Conservation (phyloP, 2,329 filamentous ascomycete genomes). For the Pseudogymnoascus pannorum region DNA sequence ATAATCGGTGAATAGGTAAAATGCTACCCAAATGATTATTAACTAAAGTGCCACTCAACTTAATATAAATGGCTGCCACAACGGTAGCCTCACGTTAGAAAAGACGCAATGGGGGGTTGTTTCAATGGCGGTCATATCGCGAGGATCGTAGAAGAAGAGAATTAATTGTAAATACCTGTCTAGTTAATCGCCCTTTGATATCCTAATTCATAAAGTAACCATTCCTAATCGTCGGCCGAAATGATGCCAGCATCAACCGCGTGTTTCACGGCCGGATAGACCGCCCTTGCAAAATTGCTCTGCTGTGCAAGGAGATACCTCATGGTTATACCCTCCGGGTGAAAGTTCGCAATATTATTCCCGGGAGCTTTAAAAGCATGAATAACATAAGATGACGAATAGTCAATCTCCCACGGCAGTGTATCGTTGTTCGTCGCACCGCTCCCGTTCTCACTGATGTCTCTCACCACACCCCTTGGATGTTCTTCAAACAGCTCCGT, state of each 20-base stretch:
- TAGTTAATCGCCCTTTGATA: no score
- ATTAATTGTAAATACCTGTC: no score
- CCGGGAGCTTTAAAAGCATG: neutral
- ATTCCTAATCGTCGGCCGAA: neutral
- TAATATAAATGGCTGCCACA: no score
- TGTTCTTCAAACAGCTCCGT: neutral
- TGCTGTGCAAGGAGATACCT: slow-evolving; percentile 9
- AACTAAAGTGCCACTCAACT: no score
- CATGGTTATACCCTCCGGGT: neutral
- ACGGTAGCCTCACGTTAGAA: no score
- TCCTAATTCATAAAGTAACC: no score
- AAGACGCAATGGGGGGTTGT: no score
- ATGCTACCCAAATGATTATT: no score
- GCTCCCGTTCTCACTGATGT: no score
- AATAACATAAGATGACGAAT: neutral
- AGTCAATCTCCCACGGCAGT: neutral
- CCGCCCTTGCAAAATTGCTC: slow-evolving; percentile 9
- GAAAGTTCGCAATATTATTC: neutral
- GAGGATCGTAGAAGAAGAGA: no score
- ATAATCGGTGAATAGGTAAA: no score
- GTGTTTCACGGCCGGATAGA: slow-evolving; percentile 7
- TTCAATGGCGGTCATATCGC: no score
- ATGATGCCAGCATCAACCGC: slow-evolving; percentile 1
- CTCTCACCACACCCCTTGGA: neutral
- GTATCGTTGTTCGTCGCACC: neutral